Conservation (phyloP, 345 rosid species). For the Eucalyptus pumila region DNA sequence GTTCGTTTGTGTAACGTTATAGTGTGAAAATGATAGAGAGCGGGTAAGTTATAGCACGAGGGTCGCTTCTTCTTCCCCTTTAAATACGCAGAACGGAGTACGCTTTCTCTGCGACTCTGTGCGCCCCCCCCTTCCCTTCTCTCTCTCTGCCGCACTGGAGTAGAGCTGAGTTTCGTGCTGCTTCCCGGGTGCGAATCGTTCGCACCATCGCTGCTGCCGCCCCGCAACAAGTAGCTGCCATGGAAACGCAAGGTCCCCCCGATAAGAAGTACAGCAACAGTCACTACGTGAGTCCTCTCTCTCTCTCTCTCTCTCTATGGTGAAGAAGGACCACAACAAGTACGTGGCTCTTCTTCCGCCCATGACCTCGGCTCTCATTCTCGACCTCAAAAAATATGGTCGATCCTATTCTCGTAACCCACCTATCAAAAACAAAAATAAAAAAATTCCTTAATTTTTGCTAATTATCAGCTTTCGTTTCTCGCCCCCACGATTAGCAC, state of each 20-base stretch:
- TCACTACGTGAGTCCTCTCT: neutral
- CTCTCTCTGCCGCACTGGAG: neutral
- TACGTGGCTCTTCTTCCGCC: neutral
- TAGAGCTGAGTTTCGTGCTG: neutral
- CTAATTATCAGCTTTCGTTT: too few species aligned
- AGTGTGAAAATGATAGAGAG: neutral
- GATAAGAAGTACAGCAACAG: neutral
- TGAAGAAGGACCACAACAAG: neutral
- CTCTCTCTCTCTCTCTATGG: neutral
- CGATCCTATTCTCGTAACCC: too few species aligned
- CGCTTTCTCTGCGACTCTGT: too few species aligned
- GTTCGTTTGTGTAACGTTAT: neutral
- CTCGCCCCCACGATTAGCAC: too few species aligned
- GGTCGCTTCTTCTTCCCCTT: too few species aligned
- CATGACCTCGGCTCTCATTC: neutral
- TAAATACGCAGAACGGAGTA: too few species aligned
- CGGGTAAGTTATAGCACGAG: neutral
- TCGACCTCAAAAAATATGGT: too few species aligned
- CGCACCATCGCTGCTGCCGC: neutral
- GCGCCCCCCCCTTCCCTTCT: neutral
- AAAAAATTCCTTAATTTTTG: too few species aligned
- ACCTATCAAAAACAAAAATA: too few species aligned
- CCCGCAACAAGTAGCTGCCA: neutral
- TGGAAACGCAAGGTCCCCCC: neutral
- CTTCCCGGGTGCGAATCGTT: neutral